Percentiles rank a stretch among this genome's conserved stretches.
Conservation (phyloP, 768 basidiomycete species). For the Lactarius quietus region DNA sequence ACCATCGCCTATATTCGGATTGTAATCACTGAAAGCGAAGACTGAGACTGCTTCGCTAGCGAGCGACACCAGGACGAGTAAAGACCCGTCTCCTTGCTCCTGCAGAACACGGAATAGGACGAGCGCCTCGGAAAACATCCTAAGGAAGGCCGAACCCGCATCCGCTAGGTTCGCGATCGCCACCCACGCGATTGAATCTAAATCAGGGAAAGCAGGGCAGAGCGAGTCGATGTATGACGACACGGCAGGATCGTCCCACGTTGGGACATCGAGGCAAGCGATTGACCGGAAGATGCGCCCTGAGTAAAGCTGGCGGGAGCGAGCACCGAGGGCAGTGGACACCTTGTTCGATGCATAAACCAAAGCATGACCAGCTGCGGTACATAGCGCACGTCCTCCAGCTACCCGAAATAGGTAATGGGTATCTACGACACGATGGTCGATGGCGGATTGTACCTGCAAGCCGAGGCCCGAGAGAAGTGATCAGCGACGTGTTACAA, state of each 20-base stretch:
- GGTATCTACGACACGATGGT: slow-evolving; percentile 19
- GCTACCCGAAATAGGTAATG: slow-evolving; percentile 28
- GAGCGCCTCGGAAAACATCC: slow-evolving; percentile 53
- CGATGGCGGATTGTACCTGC: slow-evolving; percentile 21
- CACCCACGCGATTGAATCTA: slow-evolving; percentile 53
- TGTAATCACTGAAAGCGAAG: slow-evolving; percentile 18
- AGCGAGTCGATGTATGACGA: slow-evolving; percentile 60
- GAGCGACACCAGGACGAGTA: slow-evolving; percentile 57
- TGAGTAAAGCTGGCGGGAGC: slow-evolving; percentile 60
- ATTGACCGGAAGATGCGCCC: slow-evolving; percentile 62
- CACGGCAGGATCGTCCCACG: slow-evolving; percentile 64
- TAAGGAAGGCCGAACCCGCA: slow-evolving; percentile 44
- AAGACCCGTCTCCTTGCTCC: slow-evolving; percentile 57
- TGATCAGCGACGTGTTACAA: not conserved
- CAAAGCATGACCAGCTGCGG: slow-evolving; percentile 45
- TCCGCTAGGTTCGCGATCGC: slow-evolving; percentile 45
- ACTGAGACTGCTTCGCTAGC: slow-evolving; percentile 47
- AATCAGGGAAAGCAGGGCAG: slow-evolving; percentile 17
- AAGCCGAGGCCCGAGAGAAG: not conserved
- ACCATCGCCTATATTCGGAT: slow-evolving; percentile 2
- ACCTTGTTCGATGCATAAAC: slow-evolving; percentile 39
- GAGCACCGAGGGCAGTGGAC: slow-evolving; percentile 47
- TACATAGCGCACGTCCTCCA: slow-evolving; percentile 51
- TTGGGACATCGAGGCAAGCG: slow-evolving; percentile 71
- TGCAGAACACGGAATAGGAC: slow-evolving; percentile 59